A percentile compares a stretch with the other conserved stretches of the same genome.
These are phyloP conservation scores for Aureobasidium pullulans DNA, from an alignment of 2,329 filamentous ascomycete species.

Conservation along the genomic window DNA sequence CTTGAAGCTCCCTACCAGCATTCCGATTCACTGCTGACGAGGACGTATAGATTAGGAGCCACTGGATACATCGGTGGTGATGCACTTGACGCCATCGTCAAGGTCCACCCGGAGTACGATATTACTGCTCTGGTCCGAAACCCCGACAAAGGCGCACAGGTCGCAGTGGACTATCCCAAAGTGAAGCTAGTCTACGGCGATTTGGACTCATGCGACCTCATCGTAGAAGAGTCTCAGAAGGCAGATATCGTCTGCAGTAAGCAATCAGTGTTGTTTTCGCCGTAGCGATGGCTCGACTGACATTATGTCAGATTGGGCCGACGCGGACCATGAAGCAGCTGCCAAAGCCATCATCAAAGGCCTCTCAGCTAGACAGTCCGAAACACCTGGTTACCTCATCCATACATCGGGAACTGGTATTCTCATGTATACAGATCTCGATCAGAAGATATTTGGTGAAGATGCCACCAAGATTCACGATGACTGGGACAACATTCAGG, in stretches of 20 bases:
- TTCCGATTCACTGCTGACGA: not conserved
- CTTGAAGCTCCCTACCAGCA: no score
- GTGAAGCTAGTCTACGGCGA: constrained; percentile 45
- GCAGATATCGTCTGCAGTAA: constrained; percentile 46
- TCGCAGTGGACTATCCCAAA: constrained; percentile 31
- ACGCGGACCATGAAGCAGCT: constrained; percentile 42
- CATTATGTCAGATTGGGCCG: constrained; percentile 32
- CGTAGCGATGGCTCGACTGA: not conserved
- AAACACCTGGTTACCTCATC: constrained; percentile 31
- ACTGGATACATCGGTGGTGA: constrained; percentile 42
- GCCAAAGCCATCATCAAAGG: constrained; percentile 46
- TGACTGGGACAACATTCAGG: constrained; percentile 52
- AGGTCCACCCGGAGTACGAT: constrained; percentile 43
- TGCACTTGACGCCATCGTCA: constrained; percentile 36
- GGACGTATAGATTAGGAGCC: constrained; percentile 17
- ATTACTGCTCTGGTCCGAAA: constrained; percentile 44
- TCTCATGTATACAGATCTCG: constrained; percentile 44
- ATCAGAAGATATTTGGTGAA: constrained; percentile 42
- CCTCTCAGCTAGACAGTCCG: constrained; percentile 39
- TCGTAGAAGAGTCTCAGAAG: constrained; percentile 40
- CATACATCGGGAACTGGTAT: constrained; percentile 54
- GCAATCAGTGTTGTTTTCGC: constrained; percentile 8
- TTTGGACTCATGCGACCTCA: constrained; percentile 38
- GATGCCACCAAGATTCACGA: constrained; percentile 46
- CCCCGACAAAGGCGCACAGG: constrained; percentile 10